phyloP scores from a whole-genome alignment of 176 grass and related monocot genomes.

The Avena sativa region DNA sequence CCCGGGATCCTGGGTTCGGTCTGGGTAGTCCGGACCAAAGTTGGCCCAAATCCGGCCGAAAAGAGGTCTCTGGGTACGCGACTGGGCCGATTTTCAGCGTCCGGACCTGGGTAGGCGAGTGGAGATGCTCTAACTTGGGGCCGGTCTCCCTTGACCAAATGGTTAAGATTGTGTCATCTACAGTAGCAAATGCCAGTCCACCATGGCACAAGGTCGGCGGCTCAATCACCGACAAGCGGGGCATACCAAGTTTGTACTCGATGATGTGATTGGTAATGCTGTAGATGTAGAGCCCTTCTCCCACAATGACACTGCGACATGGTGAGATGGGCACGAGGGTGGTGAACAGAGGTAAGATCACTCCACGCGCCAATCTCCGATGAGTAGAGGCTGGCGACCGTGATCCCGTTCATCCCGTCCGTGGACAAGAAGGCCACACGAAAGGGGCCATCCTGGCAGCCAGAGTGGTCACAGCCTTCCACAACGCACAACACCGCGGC shows the following conservation, averaged over 20 bases:
- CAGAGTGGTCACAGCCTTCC: conserved; percentile 11
- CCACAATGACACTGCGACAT: neutral
- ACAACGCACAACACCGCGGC: conserved; percentile 25
- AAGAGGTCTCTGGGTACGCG: too few species aligned
- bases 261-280: neutral
- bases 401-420: neutral
- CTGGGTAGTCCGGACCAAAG: too few species aligned
- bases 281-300: conserved; percentile 21
- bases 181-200: neutral
- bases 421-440: conserved; percentile 18
- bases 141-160: neutral
- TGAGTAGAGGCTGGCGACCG: conserved; percentile 7
- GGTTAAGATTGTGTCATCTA: neutral
- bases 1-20: too few species aligned
- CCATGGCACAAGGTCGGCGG: neutral
- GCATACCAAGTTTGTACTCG: neutral
- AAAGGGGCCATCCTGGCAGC: conserved; percentile 26
- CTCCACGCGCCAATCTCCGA: conserved; percentile 7
- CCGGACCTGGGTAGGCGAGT: too few species aligned
- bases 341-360: neutral
- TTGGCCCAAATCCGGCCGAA: too few species aligned
- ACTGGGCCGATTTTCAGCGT: too few species aligned
- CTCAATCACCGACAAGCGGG: neutral
- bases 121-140: too few species aligned
- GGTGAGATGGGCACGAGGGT: neutral